These are phyloP conservation scores for Russula olivacea DNA, from an alignment of 768 basidiomycete species.

Conservation along the genomic window DNA sequence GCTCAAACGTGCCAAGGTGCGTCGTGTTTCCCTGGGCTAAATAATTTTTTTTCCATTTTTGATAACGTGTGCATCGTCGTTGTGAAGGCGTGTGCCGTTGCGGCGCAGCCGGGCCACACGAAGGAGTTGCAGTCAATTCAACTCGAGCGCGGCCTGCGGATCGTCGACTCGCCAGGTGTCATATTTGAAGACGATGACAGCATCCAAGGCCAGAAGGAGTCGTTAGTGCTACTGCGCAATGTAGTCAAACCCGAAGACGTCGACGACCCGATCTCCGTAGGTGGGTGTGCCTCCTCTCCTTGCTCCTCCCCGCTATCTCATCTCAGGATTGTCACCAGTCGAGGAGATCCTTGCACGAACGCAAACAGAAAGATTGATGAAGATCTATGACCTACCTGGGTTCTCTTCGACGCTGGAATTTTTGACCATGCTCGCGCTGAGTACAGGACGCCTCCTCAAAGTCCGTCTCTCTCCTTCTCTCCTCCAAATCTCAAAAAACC, in stretches of 20 bases:
- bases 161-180: conserved; percentile 97
- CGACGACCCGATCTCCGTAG: conserved; percentile 83
- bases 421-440: conserved; percentile 83
- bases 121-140: conserved; percentile 87
- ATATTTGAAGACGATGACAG: conserved; percentile 79
- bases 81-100: conserved; percentile 79
- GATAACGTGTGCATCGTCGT: background rate
- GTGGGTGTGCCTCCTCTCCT: conserved; percentile 38
- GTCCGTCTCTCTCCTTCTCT: conserved; percentile 33
- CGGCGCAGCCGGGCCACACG: conserved; percentile 92
- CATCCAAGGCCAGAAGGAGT: conserved; percentile 39
- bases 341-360: conserved; percentile 82
- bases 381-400: conserved; percentile 79
- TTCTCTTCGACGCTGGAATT: conserved; percentile 74
- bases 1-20: conserved; percentile 74
- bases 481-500: background rate
- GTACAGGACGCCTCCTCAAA: conserved; percentile 78
- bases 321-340: conserved; percentile 43
- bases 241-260: conserved; percentile 88
- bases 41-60: background rate
- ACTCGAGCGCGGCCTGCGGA: conserved; percentile 85
- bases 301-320: background rate
- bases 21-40: conserved; percentile 4
- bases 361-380: conserved; percentile 61
- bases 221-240: conserved; percentile 73